A percentile compares a stretch with the other conserved stretches of the same genome.
Conservation (phyloP, 2,329 filamentous ascomycete genomes). For the Aspergillus unguis region DNA sequence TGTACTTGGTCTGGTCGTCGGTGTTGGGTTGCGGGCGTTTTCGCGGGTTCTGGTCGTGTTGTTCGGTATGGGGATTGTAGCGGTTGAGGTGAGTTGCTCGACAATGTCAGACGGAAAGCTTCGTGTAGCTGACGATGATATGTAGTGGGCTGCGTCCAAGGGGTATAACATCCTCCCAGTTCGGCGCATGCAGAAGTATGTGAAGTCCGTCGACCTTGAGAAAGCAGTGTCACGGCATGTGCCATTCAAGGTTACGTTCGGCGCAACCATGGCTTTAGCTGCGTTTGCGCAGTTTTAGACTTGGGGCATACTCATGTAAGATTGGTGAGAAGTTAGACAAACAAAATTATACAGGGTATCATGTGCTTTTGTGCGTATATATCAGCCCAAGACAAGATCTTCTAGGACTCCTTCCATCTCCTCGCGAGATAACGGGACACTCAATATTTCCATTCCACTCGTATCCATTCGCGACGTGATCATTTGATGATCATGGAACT, state of each 20-base stretch:
- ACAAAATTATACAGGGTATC: conserved; percentile 31
- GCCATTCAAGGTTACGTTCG: conserved; percentile 48
- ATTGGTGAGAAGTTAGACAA: neutral
- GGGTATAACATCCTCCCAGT: conserved; percentile 46
- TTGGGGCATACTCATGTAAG: neutral
- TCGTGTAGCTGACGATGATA: neutral
- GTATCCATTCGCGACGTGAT: conserved; percentile 83
- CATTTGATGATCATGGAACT: conserved; percentile 98
- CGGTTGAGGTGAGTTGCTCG: conserved; percentile 39
- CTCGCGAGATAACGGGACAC: conserved; percentile 79
- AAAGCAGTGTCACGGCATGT: conserved; percentile 38
- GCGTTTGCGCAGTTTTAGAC: conserved; percentile 43
- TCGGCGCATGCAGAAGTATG: conserved; percentile 39
- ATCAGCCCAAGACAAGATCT: conserved; percentile 55
- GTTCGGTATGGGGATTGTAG: conserved; percentile 43
- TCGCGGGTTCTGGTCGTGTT: conserved; percentile 44
- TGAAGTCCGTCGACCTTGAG: conserved; percentile 41
- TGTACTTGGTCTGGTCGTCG: conserved; percentile 43
- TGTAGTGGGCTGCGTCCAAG: conserved; percentile 45
- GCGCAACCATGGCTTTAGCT: conserved; percentile 43
- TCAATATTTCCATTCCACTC: conserved; percentile 78
- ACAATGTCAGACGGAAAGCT: neutral
- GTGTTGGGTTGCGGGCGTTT: conserved; percentile 44
- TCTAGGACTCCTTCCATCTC: conserved; percentile 88
- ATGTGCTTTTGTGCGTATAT: conserved; percentile 16